phyloP scores from a whole-genome alignment of 73 alveolate genomes.

The Uronychia binucleata region DNA sequence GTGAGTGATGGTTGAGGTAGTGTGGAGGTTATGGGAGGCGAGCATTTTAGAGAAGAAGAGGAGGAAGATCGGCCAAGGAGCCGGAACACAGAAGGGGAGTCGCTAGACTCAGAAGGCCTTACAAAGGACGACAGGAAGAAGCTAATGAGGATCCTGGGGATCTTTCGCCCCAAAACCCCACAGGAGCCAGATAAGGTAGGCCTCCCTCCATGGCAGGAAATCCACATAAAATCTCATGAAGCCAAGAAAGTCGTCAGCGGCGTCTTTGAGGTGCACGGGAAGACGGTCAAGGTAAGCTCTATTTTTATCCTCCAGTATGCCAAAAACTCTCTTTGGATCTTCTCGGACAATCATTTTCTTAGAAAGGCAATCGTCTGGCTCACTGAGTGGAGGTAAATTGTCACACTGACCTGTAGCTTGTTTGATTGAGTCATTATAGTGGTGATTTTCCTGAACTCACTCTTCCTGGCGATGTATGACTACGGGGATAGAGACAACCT shows the following conservation, averaged over 20 bases:
- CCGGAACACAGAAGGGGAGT: slow-evolving; percentile 1
- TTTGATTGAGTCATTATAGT: slow-evolving; percentile 21
- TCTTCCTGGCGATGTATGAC: slow-evolving; percentile 40
- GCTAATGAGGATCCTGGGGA: neutral
- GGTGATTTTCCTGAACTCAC: slow-evolving; percentile 12
- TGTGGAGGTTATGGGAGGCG: too few relatives aligned
- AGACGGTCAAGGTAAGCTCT: neutral
- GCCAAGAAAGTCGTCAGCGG: too few relatives aligned
- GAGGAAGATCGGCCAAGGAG: neutral
- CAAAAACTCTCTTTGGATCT: slow-evolving; percentile 18
- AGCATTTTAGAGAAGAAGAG: too few relatives aligned
- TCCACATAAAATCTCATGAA: neutral
- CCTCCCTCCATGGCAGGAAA: neutral
- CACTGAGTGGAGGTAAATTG: slow-evolving; percentile 37
- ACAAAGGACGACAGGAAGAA: neutral
- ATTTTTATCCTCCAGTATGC: neutral
- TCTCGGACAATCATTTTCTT: slow-evolving; percentile 7
- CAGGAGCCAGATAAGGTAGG: neutral
- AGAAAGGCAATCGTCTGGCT: slow-evolving; percentile 41
- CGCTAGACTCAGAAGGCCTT: neutral
- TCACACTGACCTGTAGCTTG: slow-evolving; percentile 5
- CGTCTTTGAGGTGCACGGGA: slow-evolving; percentile 21
- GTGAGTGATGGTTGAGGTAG: too few relatives aligned
- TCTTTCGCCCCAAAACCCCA: neutral
- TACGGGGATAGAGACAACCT: slow-evolving; percentile 19